Percentiles rank a stretch among this genome's conserved stretches.
phyloP scores from a whole-genome alignment of 805 yeast genomes.

The Candida coquimbonensis region DNA sequence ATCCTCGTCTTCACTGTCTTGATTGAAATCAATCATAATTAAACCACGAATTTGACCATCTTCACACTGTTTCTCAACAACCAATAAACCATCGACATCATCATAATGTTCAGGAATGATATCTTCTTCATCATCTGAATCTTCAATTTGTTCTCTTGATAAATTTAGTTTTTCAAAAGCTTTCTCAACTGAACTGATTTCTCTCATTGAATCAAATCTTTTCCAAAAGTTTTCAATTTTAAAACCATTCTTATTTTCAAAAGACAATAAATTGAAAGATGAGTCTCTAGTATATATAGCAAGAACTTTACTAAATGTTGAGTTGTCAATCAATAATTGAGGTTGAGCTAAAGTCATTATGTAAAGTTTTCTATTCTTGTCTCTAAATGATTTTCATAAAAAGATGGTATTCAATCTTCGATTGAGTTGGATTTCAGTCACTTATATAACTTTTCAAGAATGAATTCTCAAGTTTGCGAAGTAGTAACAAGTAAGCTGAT shows the following conservation, averaged over 20 bases:
- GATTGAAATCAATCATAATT: constrained; percentile 24
- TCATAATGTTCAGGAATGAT: constrained; percentile 11
- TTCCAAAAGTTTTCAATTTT: constrained; percentile 25
- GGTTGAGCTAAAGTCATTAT: constrained; percentile 3
- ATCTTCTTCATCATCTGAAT: constrained; percentile 1
- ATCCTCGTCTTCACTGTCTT: constrained; percentile 14
- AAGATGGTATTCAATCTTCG: no score
- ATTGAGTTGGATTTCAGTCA: no score
- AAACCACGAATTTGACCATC: constrained; percentile 33
- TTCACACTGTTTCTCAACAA: constrained; percentile 26
- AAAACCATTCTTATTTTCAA: constrained; percentile 28
- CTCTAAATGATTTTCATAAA: background rate
- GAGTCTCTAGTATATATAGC: constrained; percentile 30
- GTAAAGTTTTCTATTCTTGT: background rate
- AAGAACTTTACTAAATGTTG: constrained; percentile 33
- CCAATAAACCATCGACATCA: constrained; percentile 20
- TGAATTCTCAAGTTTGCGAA: background rate
- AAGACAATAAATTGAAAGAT: constrained; percentile 16
- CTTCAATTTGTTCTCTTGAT: constrained; percentile 5
- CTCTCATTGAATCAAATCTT: background rate
- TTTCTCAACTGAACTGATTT: background rate
- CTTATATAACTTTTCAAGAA: no score
- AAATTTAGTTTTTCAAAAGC: background rate
- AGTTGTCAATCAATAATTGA: constrained; percentile 17
- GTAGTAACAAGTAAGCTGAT: background rate